Base-by-base conservation (phyloP, 2,329 filamentous ascomycete species). In the Ramularia endophylla region DNA sequence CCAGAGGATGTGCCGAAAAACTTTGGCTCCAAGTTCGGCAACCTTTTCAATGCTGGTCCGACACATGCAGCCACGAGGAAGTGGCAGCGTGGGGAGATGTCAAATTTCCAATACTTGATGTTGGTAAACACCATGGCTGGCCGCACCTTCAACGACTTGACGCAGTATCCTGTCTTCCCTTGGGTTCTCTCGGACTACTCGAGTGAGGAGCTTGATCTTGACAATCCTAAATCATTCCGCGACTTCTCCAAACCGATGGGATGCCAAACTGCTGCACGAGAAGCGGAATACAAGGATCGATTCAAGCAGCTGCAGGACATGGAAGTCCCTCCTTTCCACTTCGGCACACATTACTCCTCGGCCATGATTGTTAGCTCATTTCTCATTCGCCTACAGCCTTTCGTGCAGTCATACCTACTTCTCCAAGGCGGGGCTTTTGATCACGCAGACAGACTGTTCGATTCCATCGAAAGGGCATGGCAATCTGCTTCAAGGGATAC, bases 61-160 rank as follows among this genome's bases (percentile, higher is more conserved):
- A 85, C 84, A 63, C 89, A 88, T 51, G 86, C 89, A 8, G 81
- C 87, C 7, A 94, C 92, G 57, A 83, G 84, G 51, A 83, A 82
- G 61, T 98, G 92, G 92, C 77, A 92, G 44, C 84, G 82, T 60
- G 92, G 94, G 9, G 92, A 98, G 57, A 87, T 97, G 36, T 97
- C 90, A 11, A 98, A 98, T 63, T 98, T 98, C 57, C 88, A 97
- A 64, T 98, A 98, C 59, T 76, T 98, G 27, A 98, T 98, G 90
- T 81, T 95, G 46, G 81, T 98, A 58, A 98, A 98, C 59, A 97
- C 92, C 0, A 87, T 98, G 77, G 94, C 94, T 19, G 92, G 92
- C 2, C 76, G 92, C 38, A 97, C 92, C 0, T 98, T 98, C 69
- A 98, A 98, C 59, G 92, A 98, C 59, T 72, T 98, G 13, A 98